Evolutionary conservation across 2,329 filamentous ascomycete species (phyloP), one percentile per base, ranked within the genome.

Genomic region (Ascosphaera acerosa): DNA sequence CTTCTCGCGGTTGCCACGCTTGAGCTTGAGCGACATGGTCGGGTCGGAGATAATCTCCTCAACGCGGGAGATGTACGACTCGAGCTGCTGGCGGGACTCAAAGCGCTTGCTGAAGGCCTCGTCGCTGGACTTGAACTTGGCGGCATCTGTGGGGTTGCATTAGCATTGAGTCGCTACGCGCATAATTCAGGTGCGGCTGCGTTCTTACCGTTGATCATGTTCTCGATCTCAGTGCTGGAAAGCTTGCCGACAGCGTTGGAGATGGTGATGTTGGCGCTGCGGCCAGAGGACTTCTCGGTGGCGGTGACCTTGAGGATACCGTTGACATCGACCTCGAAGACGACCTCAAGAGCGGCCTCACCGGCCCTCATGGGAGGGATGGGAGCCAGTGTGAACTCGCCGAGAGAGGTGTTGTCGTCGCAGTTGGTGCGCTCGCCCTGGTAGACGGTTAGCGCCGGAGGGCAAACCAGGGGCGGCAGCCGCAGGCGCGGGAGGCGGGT

Each of bases 311-410:
- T 97, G 43, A 97, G 74, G 55, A 92, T 91, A 74, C 87, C 87
- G 66, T 97, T 97, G 68, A 92, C 87, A 46, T 97, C 87, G 51
- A 97, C 87, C 64, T 97, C 87, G 61, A 97, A 94, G 55, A 94
- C 81, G 45, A 84, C 77, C 62, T 97, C 87, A 29, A 97, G 76
- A 42, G 90, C 82, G 44, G 87, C 77, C 54, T 97, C 87, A 54
- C 87, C 84, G 49, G 87, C 84, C 49, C 73, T 74, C 80, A 92
- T 73, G 4, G 65, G 65, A 58, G 63, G 82, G 57, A 65, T 84
- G 29, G 84, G 87, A 44, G 81, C 76, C 39, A 97, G 65, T 36
- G 84, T 92, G 60, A 94, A 97, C 61, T 94, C 87, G 54, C 87
- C 87, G 35, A 94, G 69, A 16, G 77, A 90, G 41, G 84, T 94